phyloP scores from a whole-genome alignment of 2,329 filamentous ascomycete species.

The Pseudogymnoascus sp. region DNA sequence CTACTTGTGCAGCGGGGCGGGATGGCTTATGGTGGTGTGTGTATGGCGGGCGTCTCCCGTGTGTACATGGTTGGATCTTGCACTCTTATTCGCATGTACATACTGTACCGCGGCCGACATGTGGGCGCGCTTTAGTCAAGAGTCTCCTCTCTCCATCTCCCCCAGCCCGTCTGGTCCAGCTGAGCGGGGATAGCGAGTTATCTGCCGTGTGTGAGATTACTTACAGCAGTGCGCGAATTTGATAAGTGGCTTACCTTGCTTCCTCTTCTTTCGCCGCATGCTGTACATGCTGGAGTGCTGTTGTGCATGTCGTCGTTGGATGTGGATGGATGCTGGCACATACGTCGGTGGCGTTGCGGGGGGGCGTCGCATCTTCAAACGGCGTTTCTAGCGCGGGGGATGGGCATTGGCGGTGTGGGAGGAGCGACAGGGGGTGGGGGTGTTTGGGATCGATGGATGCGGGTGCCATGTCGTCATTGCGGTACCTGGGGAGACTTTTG shows the following conservation, averaged over 20 bases:
- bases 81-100: background rate
- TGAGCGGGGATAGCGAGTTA: background rate
- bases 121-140: background rate
- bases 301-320: background rate
- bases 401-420: background rate
- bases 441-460: background rate
- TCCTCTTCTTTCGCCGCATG: background rate
- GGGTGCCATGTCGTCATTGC: background rate
- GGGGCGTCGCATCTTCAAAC: constrained; percentile 5
- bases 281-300: too few relatives aligned
- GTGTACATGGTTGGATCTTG: background rate
- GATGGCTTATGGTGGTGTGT: background rate
- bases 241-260: background rate
- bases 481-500: background rate
- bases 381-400: background rate
- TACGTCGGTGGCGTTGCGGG: constrained; percentile 5
- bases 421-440: background rate
- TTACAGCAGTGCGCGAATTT: background rate
- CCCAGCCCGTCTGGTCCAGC: background rate
- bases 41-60: too few relatives aligned
- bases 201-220: background rate
- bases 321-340: background rate
- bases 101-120: background rate
- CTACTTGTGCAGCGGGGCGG: too few relatives aligned
- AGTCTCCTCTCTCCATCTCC: background rate